A percentile compares a stretch with the other conserved stretches of the same genome.
Conservation (phyloP, 2,329 filamentous ascomycete genomes). For the Coniochaeta pulveracea region DNA sequence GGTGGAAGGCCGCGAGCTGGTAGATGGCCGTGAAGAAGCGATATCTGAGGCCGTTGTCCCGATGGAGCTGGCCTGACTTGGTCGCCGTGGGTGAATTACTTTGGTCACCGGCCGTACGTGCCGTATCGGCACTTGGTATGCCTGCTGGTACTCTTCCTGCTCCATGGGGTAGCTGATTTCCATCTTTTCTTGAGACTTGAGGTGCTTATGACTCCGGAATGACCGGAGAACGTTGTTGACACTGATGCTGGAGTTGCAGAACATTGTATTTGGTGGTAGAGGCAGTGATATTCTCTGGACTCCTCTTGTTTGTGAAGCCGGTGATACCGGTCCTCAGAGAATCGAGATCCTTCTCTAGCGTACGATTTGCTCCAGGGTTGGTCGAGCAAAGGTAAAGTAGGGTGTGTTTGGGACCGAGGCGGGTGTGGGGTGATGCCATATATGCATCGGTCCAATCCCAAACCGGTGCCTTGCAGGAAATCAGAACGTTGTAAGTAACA, state of each 20-base stretch:
- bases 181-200: not conserved
- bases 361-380: too few relatives aligned
- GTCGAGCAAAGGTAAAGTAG: too few relatives aligned
- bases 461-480: too few relatives aligned
- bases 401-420: too few relatives aligned
- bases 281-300: too few relatives aligned
- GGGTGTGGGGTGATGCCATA: too few relatives aligned
- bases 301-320: too few relatives aligned
- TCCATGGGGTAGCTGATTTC: not conserved
- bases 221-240: conserved; percentile 2
- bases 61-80: conserved; percentile 1
- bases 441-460: too few relatives aligned
- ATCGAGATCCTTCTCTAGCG: too few relatives aligned
- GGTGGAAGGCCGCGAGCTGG: not conserved
- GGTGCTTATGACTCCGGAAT: conserved; percentile 1
- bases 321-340: too few relatives aligned
- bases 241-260: not conserved
- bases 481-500: too few relatives aligned
- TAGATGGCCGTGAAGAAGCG: not conserved
- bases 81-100: not conserved
- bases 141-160: not conserved
- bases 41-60: not conserved
- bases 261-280: not conserved
- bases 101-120: not conserved
- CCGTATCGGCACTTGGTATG: not conserved